Evolutionary conservation across 768 basidiomycete genomes (phyloP).

Genomic region (Tricholoma flavovirens): DNA sequence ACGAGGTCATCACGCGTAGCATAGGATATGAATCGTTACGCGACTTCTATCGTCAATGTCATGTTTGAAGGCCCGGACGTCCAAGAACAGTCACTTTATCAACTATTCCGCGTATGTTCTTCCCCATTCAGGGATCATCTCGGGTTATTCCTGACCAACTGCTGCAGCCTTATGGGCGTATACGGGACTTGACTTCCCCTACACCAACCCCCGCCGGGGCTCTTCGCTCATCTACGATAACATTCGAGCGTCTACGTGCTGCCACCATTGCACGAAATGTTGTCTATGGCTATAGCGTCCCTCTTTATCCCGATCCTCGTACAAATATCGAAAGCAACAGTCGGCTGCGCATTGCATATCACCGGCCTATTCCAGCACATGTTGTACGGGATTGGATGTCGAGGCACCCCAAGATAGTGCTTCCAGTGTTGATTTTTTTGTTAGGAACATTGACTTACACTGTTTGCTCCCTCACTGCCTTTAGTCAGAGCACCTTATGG

Average conservation of each 20-base stretch:
- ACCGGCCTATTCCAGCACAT: slow-evolving; percentile 60
- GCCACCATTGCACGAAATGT: slow-evolving; percentile 83
- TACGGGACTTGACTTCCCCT: slow-evolving; percentile 60
- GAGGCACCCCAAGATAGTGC: slow-evolving; percentile 77
- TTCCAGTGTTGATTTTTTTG: slow-evolving; percentile 79
- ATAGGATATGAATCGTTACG: slow-evolving; percentile 83
- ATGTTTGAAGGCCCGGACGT: slow-evolving; percentile 87
- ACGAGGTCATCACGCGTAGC: not conserved
- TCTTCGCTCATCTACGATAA: slow-evolving; percentile 58
- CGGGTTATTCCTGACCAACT: slow-evolving; percentile 1
- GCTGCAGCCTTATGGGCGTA: slow-evolving; percentile 73
- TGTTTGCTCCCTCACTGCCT: slow-evolving; percentile 34
- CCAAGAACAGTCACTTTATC: slow-evolving; percentile 72
- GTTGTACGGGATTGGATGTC: slow-evolving; percentile 74
- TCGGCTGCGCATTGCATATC: slow-evolving; percentile 50
- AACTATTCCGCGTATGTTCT: slow-evolving; percentile 63
- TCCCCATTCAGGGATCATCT: not conserved
- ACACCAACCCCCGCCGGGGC: slow-evolving; percentile 57
- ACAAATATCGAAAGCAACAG: slow-evolving; percentile 31
- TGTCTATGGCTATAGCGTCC: slow-evolving; percentile 53
- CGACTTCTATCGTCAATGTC: slow-evolving; percentile 67
- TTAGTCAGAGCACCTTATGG: not conserved
- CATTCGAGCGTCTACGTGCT: slow-evolving; percentile 56
- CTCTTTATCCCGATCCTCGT: slow-evolving; percentile 14
- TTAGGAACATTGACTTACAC: slow-evolving; percentile 89